Evolutionary conservation across 208 protist species (phyloP).

Genomic region (Borovskyia barvae): DNA sequence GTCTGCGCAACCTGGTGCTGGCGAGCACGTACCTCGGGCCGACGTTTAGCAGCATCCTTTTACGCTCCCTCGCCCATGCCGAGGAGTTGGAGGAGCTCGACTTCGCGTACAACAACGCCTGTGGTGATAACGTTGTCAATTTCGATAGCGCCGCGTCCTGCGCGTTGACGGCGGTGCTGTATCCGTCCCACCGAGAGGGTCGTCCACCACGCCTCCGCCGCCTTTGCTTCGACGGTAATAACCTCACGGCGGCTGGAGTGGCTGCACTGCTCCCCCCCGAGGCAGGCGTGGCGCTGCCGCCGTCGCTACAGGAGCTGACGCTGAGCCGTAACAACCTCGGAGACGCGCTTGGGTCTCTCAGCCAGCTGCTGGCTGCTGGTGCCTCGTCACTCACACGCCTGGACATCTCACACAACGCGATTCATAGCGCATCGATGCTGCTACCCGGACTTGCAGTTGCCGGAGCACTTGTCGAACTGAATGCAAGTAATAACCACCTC

Average conservation of each 20-base stretch:
- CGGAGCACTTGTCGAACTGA: constrained; percentile 31
- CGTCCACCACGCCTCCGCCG: constrained; percentile 7
- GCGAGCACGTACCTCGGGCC: constrained; percentile 79
- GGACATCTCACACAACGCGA: constrained; percentile 65
- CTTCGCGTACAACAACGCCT: constrained; percentile 71
- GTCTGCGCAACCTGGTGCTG: constrained; percentile 59
- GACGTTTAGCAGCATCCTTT: constrained; percentile 43
- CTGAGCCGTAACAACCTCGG: constrained; percentile 68
- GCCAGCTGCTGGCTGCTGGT: constrained; percentile 34
- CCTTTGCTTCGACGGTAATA: constrained; percentile 67
- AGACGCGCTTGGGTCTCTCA: constrained; percentile 40
- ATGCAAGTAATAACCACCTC: constrained; percentile 77
- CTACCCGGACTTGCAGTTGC: constrained; percentile 30
- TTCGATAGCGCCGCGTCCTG: constrained; percentile 47
- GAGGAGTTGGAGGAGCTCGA: constrained; percentile 70
- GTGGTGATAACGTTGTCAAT: constrained; percentile 44
- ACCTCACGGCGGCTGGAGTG: constrained; percentile 48
- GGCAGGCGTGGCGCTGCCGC: background rate
- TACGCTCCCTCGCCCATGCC: constrained; percentile 42
- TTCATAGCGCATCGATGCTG: constrained; percentile 33
- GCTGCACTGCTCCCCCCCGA: constrained; percentile 38
- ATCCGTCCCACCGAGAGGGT: constrained; percentile 5
- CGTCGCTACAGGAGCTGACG: constrained; percentile 52
- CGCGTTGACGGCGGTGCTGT: constrained; percentile 53
- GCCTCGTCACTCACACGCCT: constrained; percentile 32